Conservation (phyloP, 225 moss, liverwort and hornwort genomes). For the Physcomitrellopsis africana region DNA sequence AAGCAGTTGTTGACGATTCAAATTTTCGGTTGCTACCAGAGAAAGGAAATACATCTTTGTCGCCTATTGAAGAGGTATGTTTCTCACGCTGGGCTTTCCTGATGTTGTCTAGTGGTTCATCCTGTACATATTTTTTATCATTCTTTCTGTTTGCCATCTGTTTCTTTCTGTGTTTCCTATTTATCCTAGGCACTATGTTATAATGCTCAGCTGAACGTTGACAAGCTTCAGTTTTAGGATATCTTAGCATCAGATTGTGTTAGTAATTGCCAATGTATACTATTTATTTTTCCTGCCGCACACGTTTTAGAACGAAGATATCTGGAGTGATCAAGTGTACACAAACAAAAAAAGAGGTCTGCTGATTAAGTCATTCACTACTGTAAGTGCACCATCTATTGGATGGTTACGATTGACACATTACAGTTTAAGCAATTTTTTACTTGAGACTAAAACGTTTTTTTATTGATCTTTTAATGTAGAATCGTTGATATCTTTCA, state of each 20-base stretch:
- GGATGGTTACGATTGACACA: background rate
- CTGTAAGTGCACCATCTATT: background rate
- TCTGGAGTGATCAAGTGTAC: background rate
- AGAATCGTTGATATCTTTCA: constrained; percentile 24
- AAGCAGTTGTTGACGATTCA: constrained; percentile 41
- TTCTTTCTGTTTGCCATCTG: background rate
- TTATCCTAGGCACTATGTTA: background rate
- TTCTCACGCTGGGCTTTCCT: background rate
- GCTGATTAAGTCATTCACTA: background rate
- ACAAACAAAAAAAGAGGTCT: too few relatives aligned
- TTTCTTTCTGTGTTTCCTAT: background rate
- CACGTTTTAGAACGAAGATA: background rate
- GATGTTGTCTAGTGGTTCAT: background rate
- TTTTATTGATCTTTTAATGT: constrained; percentile 9
- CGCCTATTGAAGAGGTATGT: constrained; percentile 28
- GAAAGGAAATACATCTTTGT: background rate
- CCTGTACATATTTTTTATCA: background rate
- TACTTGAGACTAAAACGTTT: background rate
- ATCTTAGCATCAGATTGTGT: background rate
- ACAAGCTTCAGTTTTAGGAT: background rate
- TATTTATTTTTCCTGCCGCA: constrained; percentile 17
- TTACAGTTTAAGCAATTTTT: background rate
- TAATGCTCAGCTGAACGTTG: background rate
- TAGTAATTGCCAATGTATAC: background rate
- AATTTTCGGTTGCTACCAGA: constrained; percentile 20